Evolutionary conservation across 2,329 filamentous ascomycete species (phyloP), one percentile per base, ranked within the genome.

Genomic region (Claviceps sp.): DNA sequence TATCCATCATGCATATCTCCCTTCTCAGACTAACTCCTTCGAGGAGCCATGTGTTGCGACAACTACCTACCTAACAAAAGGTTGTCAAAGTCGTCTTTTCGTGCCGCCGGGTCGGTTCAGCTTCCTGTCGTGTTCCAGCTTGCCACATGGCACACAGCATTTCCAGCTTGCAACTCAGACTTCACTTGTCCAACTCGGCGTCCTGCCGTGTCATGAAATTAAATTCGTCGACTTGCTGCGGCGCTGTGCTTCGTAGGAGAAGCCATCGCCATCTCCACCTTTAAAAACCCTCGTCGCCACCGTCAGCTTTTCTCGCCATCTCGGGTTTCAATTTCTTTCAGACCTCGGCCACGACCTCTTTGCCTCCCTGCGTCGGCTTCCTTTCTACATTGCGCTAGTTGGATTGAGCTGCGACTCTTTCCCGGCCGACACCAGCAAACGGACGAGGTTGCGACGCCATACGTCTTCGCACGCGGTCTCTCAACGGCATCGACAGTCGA

Each of bases 71-170:
- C 19, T 22, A 2, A 14, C 26, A n/a, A 4, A 26, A 50, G 7
- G 26, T n/a, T 44, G 26, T 30, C 24, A 34, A 11, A n/a, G 19
- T 37, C 24, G 19, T 47, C 26, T 39, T 47, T n/a, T 38, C 22
- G 48, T 42, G 26, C 43, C 11, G 39, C 19, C n/a, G 11, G 11
- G 10, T 44, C 17, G 13, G 8, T 11, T 13, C n/a, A 42, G 16
- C 16, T 22, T 47, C 8, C 30, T 30, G 38, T 41, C 30, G 16
- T 22, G 37, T n/a, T 30, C 39, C 26, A 39, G 38, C 45, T 37
- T 19, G 43, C 17, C 43, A 41, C 39, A 50, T 38, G 51, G 26
- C 37, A n/a, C 51, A 50, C 42, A 8, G 40, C 41, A 47, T 50
- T 39, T 17, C 22, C 22, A 50, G 37, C 11, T 42, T 47, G 30